These are phyloP conservation scores for Cucurbitaria berberidis DNA, from an alignment of 2,329 filamentous ascomycete genomes.

Conservation along the genomic window DNA sequence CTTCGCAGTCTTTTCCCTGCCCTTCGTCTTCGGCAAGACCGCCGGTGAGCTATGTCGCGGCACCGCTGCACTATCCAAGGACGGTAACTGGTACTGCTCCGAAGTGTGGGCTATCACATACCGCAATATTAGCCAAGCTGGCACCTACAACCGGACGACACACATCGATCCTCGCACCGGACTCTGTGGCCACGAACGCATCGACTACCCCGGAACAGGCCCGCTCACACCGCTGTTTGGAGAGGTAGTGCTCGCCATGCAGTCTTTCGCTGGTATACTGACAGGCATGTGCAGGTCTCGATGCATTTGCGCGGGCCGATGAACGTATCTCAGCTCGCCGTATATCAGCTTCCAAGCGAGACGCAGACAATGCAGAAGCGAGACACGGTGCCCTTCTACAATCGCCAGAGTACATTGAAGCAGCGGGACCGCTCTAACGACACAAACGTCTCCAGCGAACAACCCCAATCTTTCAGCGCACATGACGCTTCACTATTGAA, in stretches of 20 bases:
- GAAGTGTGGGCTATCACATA: slow-evolving; percentile 72
- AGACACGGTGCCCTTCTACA: slow-evolving; percentile 26
- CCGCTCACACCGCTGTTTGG: slow-evolving; percentile 71
- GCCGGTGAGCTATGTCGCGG: slow-evolving; percentile 43
- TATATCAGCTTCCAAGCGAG: slow-evolving; percentile 61
- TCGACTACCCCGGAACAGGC: slow-evolving; percentile 65
- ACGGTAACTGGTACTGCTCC: slow-evolving; percentile 71
- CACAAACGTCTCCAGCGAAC: background rate
- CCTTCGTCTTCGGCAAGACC: slow-evolving; percentile 30
- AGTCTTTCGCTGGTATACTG: background rate
- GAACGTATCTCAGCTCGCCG: slow-evolving; percentile 70
- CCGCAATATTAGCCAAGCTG: slow-evolving; percentile 63
- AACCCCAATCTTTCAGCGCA: background rate
- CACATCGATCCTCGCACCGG: slow-evolving; percentile 63
- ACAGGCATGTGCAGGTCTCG: slow-evolving; percentile 63
- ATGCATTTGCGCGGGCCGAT: slow-evolving; percentile 75
- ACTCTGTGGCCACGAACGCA: slow-evolving; percentile 60
- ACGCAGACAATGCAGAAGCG: slow-evolving; percentile 21
- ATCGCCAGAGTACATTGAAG: slow-evolving; percentile 15
- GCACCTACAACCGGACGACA: slow-evolving; percentile 69
- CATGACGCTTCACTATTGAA: background rate
- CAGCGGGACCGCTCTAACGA: background rate
- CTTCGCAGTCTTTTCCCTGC: slow-evolving; percentile 14
- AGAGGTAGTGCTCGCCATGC: slow-evolving; percentile 60
- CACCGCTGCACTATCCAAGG: slow-evolving; percentile 39